Conservation (phyloP, 1,284 basidiomycete species). For the Tilletia indica region DNA sequence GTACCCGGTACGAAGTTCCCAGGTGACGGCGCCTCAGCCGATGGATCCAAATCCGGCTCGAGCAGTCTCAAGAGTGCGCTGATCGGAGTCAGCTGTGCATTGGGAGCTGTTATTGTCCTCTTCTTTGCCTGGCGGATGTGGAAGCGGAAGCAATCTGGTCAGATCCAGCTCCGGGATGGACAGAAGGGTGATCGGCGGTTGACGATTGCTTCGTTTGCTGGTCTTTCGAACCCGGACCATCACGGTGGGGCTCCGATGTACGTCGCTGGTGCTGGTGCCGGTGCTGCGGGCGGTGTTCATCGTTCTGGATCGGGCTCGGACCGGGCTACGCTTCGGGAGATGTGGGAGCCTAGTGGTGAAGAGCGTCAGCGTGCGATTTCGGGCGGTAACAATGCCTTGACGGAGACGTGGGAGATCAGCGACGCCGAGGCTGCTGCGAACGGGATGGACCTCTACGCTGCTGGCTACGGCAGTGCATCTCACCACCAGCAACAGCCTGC, state of each 20-base stretch:
- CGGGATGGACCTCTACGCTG: slow-evolving; percentile 19
- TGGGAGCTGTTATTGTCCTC: slow-evolving; percentile 33
- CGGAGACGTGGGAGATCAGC: slow-evolving; percentile 26
- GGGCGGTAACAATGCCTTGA: slow-evolving; percentile 18
- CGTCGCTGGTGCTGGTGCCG: slow-evolving; percentile 3
- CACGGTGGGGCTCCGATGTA: not conserved
- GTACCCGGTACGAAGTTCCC: slow-evolving; percentile 15
- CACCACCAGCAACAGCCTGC: slow-evolving; percentile 7
- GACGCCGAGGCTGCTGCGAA: slow-evolving; percentile 7
- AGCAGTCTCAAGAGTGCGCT: slow-evolving; percentile 34
- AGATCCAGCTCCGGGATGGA: slow-evolving; percentile 22
- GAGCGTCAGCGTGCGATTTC: slow-evolving; percentile 30
- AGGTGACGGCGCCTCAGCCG: not conserved
- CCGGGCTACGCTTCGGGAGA: slow-evolving; percentile 32
- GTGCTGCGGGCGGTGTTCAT: slow-evolving; percentile 32
- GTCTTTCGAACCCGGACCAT: slow-evolving; percentile 19
- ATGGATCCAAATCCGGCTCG: slow-evolving; percentile 19
- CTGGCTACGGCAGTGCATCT: not conserved
- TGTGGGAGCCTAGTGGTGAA: slow-evolving; percentile 37
- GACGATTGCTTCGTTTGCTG: slow-evolving; percentile 26
- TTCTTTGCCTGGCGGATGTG: slow-evolving; percentile 33
- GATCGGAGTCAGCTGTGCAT: slow-evolving; percentile 39
- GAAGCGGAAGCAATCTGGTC: slow-evolving; percentile 27
- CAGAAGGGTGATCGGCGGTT: not conserved
- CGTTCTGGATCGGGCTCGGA: slow-evolving; percentile 12